phyloP scores from a whole-genome alignment of 2,329 filamentous ascomycete species.

The Aspergillus clavatus region DNA sequence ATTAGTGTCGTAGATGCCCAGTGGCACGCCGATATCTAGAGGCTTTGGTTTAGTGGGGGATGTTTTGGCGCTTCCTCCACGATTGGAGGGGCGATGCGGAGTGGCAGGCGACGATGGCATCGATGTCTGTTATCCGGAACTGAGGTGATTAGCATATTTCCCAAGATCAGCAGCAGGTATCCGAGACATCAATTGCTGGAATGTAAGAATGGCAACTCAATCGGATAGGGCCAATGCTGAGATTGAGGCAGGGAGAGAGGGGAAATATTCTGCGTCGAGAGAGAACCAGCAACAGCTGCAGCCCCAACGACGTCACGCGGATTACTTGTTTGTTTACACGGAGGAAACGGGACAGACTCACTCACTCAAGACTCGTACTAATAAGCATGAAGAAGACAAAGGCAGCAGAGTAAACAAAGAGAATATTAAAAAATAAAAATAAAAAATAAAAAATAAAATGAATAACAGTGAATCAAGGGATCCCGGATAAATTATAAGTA shows the following conservation, averaged over 20 bases:
- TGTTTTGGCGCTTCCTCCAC: constrained; percentile 54
- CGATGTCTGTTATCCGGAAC: constrained; percentile 19
- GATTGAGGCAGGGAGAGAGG: not conserved
- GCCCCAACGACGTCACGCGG: constrained; percentile 12
- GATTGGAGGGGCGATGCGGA: constrained; percentile 36
- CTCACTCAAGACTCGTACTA: constrained; percentile 2
- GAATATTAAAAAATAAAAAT: too few species aligned
- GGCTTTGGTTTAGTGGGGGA: constrained; percentile 52
- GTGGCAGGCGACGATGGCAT: constrained; percentile 41
- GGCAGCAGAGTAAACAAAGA: not conserved
- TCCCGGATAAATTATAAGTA: not conserved
- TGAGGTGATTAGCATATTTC: constrained; percentile 10
- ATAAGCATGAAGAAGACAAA: too few species aligned
- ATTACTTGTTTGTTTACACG: constrained; percentile 11
- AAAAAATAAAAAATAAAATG: too few species aligned
- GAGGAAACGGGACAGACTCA: not conserved
- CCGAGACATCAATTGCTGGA: constrained; percentile 9
- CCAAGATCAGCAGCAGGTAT: constrained; percentile 4
- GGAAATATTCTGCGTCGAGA: not conserved
- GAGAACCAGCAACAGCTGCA: not conserved
- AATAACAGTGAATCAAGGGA: constrained; percentile 3
- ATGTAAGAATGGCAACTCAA: not conserved
- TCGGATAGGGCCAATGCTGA: not conserved
- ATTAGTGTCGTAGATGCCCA: constrained; percentile 57
- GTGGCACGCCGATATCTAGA: constrained; percentile 46